Percentiles rank a stretch among this genome's conserved stretches.
phyloP scores from a whole-genome alignment of 2,329 filamentous ascomycete species.

The Ophiostoma montium region DNA sequence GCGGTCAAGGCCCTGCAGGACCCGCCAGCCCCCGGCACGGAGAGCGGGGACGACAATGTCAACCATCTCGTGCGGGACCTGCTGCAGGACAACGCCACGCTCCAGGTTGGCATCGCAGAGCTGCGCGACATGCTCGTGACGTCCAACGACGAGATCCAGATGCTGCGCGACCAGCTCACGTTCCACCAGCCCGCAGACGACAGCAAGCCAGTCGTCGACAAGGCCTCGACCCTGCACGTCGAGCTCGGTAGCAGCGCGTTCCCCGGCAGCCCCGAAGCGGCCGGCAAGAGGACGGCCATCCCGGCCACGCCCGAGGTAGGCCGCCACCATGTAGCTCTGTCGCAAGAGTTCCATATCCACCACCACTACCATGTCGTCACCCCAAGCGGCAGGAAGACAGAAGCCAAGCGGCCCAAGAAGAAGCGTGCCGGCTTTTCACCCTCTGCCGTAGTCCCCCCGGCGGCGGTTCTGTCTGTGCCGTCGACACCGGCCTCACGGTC shows the following conservation, averaged over 20 bases:
- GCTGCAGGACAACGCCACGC: slow-evolving; percentile 82
- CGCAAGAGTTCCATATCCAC: slow-evolving; percentile 78
- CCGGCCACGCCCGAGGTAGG: slow-evolving; percentile 14
- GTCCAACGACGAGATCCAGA: slow-evolving; percentile 89
- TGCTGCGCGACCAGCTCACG: slow-evolving; percentile 65
- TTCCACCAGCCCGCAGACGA: slow-evolving; percentile 57
- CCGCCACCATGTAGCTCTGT: slow-evolving; percentile 24
- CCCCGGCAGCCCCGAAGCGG: slow-evolving; percentile 1
- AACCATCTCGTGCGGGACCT: slow-evolving; percentile 94
- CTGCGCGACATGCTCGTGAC: slow-evolving; percentile 77
- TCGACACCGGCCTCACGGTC: slow-evolving; percentile 27
- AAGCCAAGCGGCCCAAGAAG: slow-evolving; percentile 53
- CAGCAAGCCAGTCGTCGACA: slow-evolving; percentile 21
- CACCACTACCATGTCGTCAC: slow-evolving; percentile 65
- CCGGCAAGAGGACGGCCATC: not conserved
- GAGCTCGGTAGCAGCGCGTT: slow-evolving; percentile 42
- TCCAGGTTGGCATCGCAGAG: slow-evolving; percentile 86
- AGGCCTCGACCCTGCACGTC: slow-evolving; percentile 47
- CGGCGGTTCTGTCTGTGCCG: slow-evolving; percentile 24
- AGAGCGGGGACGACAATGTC: slow-evolving; percentile 50
- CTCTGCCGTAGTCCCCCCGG: slow-evolving; percentile 45
- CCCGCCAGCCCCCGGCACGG: slow-evolving; percentile 29
- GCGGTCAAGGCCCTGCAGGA: slow-evolving; percentile 51
- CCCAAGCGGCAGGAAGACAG: slow-evolving; percentile 42
- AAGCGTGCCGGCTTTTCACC: slow-evolving; percentile 52